These are phyloP conservation scores for Adansonia madagascariensis DNA, from an alignment of 441 rosid species.

Conservation along the genomic window DNA sequence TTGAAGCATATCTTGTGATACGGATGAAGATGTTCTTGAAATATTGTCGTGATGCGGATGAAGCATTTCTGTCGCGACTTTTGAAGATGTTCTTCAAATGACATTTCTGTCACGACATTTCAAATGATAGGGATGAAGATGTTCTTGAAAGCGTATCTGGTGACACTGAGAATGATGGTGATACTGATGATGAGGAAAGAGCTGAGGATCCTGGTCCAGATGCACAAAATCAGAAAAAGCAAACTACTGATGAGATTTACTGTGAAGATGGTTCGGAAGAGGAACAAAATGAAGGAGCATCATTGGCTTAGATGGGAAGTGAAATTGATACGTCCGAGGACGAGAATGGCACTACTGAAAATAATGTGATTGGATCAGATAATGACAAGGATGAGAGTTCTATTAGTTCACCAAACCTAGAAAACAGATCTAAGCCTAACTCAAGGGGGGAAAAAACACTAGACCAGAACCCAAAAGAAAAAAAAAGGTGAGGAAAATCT, in stretches of 20 bases:
- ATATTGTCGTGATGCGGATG: no score
- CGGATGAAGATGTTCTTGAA: no score
- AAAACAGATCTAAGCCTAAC: constrained; percentile 34
- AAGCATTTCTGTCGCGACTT: no score
- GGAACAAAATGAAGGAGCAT: constrained; percentile 50
- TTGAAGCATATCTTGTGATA: no score
- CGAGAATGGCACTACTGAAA: constrained; percentile 46
- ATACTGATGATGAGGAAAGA: constrained; percentile 51
- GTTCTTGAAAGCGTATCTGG: constrained; percentile 41
- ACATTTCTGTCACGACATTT: background rate
- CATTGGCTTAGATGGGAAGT: constrained; percentile 52
- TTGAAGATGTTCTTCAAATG: no score
- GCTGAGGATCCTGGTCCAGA: constrained; percentile 90
- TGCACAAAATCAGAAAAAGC: constrained; percentile 65
- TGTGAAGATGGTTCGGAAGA: constrained; percentile 73
- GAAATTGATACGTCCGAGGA: constrained; percentile 57
- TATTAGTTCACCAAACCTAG: constrained; percentile 27
- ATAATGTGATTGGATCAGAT: constrained; percentile 36
- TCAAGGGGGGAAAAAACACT: constrained; percentile 37
- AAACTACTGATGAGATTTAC: constrained; percentile 73
- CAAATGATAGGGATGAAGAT: constrained; percentile 58
- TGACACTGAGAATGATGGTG: constrained; percentile 38
- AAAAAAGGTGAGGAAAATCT: constrained; percentile 37
- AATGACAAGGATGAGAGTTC: constrained; percentile 31
- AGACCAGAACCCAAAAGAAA: constrained; percentile 39